phyloP scores from a whole-genome alignment of 2,329 filamentous ascomycete genomes.

The Coleophoma eucalyptorum region DNA sequence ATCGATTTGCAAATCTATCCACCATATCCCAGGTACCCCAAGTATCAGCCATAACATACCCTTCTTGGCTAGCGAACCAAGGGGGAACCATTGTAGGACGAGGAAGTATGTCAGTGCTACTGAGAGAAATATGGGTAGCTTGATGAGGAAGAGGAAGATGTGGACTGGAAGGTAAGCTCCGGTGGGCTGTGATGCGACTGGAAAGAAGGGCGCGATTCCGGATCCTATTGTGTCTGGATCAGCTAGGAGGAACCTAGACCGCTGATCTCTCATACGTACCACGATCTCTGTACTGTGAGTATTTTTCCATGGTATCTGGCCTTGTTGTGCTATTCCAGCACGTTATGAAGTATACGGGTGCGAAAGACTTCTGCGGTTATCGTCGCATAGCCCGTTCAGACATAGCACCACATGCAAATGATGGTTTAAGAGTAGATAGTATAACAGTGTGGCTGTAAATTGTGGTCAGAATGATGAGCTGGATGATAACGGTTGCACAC shows the following conservation, averaged over 20 bases:
- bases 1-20: slow-evolving; percentile 97
- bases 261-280: slow-evolving; percentile 38
- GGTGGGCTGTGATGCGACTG: slow-evolving; percentile 64
- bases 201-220: slow-evolving; percentile 93
- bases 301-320: slow-evolving; percentile 61
- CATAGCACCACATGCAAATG: too few relatives aligned
- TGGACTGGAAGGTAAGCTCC: slow-evolving; percentile 61
- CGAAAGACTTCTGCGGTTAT: not conserved
- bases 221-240: slow-evolving; percentile 58
- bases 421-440: too few relatives aligned
- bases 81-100: slow-evolving; percentile 77
- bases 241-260: slow-evolving; percentile 12
- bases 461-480: too few relatives aligned
- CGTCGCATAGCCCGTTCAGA: not conserved
- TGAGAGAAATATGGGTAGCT: slow-evolving; percentile 72
- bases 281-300: slow-evolving; percentile 71
- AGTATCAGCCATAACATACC: slow-evolving; percentile 83
- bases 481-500: too few relatives aligned
- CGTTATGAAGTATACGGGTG: not conserved
- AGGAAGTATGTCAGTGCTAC: slow-evolving; percentile 71
- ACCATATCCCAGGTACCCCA: slow-evolving; percentile 90
- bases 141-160: slow-evolving; percentile 72
- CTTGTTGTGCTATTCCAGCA: not conserved
- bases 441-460: too few relatives aligned
- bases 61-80: slow-evolving; percentile 69